Percentiles rank a stretch among this genome's conserved stretches.
These are phyloP conservation scores for Hypoxylon sp. DNA, from an alignment of 2,329 filamentous ascomycete species.

Conservation along the genomic window DNA sequence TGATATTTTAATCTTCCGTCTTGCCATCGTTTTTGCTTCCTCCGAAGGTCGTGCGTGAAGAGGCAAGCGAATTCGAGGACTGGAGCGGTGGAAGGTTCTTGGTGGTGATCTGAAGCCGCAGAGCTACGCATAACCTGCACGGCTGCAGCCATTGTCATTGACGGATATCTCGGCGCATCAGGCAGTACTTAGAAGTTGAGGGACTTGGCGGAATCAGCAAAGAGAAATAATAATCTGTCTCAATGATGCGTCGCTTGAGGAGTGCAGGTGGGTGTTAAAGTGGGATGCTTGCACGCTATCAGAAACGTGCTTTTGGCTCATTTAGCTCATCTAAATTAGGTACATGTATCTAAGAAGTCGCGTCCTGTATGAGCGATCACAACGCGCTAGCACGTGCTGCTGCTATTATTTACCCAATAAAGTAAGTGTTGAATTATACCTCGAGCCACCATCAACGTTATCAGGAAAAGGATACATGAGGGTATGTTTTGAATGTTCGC, in stretches of 20 bases:
- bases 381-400: conserved; percentile 49
- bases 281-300: conserved; percentile 3
- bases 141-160: conserved; percentile 43
- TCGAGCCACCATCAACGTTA: too few relatives aligned
- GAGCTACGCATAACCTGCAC: conserved; percentile 47
- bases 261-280: not conserved
- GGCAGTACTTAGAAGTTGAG: not conserved
- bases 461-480: too few relatives aligned
- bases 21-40: conserved; percentile 94
- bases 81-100: conserved; percentile 63
- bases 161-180: conserved; percentile 8
- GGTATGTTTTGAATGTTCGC: too few relatives aligned
- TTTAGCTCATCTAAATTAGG: not conserved
- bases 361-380: conserved; percentile 13
- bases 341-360: conserved; percentile 15
- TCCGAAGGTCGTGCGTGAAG: conserved; percentile 86
- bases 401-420: not conserved
- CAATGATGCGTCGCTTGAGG: conserved; percentile 1
- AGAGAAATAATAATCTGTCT: not conserved
- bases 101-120: conserved; percentile 37
- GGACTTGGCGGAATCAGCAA: not conserved
- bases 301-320: conserved; percentile 16
- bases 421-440: conserved; percentile 1
- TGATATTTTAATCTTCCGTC: conserved; percentile 91
- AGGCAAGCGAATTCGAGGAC: conserved; percentile 89